phyloP scores from a whole-genome alignment of 2,329 filamentous ascomycete species.

The Chaetomiaceae sp. region DNA sequence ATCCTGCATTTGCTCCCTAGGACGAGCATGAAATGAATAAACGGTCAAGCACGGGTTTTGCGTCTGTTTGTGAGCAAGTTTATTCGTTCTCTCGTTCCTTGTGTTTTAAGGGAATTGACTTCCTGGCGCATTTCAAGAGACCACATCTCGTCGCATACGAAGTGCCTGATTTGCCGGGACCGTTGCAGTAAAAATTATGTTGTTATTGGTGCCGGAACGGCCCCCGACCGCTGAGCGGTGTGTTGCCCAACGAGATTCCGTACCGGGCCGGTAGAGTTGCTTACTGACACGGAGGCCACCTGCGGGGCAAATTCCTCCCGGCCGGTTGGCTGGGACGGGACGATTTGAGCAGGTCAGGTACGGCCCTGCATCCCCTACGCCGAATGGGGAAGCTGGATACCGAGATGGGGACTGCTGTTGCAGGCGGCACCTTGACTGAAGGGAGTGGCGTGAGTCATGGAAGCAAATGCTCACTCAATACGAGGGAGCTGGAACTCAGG shows the following conservation, averaged over 20 bases:
- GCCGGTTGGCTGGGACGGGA: too few relatives aligned
- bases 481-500: neutral
- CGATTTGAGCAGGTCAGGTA: neutral
- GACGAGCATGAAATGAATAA: slow-evolving; percentile 40
- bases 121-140: neutral
- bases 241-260: too few relatives aligned
- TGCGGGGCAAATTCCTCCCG: neutral
- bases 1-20: slow-evolving; percentile 53
- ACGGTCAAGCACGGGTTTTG: slow-evolving; percentile 28
- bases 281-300: too few relatives aligned
- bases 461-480: neutral
- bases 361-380: slow-evolving; percentile 9
- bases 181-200: too few relatives aligned
- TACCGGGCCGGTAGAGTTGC: too few relatives aligned
- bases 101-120: slow-evolving; percentile 5
- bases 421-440: neutral
- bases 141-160: too few relatives aligned
- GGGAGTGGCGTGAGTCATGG: slow-evolving; percentile 4
- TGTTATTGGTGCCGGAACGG: too few relatives aligned
- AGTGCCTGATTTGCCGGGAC: too few relatives aligned
- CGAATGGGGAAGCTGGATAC: slow-evolving; percentile 15
- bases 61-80: slow-evolving; percentile 17
- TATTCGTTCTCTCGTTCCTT: neutral
- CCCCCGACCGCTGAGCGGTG: too few relatives aligned
- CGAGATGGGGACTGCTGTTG: neutral